phyloP scores from a whole-genome alignment of 2,329 filamentous ascomycete species.

The Botryotinia calthae region DNA sequence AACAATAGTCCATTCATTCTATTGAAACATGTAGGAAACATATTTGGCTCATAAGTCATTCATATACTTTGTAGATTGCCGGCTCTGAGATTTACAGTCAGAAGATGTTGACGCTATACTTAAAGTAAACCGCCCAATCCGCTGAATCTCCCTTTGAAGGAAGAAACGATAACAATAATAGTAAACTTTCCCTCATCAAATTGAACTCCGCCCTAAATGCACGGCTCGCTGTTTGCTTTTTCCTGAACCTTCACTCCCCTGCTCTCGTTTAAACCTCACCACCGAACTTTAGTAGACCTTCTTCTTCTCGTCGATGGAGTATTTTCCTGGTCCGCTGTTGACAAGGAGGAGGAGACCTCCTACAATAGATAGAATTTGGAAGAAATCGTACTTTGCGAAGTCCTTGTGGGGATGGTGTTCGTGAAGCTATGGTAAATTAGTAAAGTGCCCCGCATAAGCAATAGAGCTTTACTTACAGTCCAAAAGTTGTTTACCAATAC shows the following conservation, averaged over 20 bases:
- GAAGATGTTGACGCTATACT: constrained; percentile 20
- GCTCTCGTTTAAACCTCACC: constrained; percentile 22
- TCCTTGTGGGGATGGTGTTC: constrained; percentile 99
- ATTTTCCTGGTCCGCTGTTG: constrained; percentile 96
- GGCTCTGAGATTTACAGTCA: constrained; percentile 22
- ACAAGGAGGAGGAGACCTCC: constrained; percentile 93
- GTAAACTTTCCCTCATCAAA: constrained; percentile 8
- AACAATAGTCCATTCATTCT: neutral
- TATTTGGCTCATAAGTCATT: constrained; percentile 1
- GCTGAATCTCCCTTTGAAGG: neutral
- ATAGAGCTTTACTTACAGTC: constrained; percentile 66
- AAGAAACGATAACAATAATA: constrained; percentile 15
- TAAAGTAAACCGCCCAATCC: constrained; percentile 13
- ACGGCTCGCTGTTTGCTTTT: constrained; percentile 24
- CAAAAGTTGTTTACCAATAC: constrained; percentile 99
- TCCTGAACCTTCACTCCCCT: constrained; percentile 25
- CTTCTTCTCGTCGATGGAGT: constrained; percentile 99
- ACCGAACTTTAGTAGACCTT: constrained; percentile 78
- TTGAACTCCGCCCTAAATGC: constrained; percentile 22
- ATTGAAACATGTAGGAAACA: neutral
- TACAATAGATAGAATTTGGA: constrained; percentile 98
- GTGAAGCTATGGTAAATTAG: constrained; percentile 65
- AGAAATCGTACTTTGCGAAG: constrained; percentile 99
- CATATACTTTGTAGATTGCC: constrained; percentile 14
- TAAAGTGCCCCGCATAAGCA: constrained; percentile 13